Conservation (phyloP, 768 basidiomycete species). For the Lyophyllum atratum region DNA sequence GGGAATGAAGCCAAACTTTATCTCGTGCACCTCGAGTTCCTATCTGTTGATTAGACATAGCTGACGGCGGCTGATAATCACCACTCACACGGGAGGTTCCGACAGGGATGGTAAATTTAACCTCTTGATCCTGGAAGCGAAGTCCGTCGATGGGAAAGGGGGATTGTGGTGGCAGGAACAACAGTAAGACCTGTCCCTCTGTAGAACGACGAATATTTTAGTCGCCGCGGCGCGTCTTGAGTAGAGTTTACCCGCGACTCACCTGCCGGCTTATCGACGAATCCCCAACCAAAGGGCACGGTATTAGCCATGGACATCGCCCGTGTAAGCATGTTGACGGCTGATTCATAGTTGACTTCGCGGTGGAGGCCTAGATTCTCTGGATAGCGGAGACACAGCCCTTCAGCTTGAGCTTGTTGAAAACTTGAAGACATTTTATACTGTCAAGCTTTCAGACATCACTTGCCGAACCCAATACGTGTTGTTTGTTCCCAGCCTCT, state of each 20-base stretch:
- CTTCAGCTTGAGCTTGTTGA: constrained; percentile 56
- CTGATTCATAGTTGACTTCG: constrained; percentile 56
- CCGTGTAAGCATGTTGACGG: constrained; percentile 60
- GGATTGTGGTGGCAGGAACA: constrained; percentile 60
- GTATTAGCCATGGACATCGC: constrained; percentile 57
- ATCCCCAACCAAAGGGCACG: constrained; percentile 71
- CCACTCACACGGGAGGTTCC: constrained; percentile 54
- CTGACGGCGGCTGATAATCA: constrained; percentile 3
- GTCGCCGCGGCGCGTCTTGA: background rate
- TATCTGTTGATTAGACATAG: constrained; percentile 24
- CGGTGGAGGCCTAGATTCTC: constrained; percentile 61
- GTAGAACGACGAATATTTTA: background rate
- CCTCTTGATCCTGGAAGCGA: constrained; percentile 74
- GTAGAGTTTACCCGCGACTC: constrained; percentile 20
- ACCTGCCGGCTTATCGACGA: constrained; percentile 80
- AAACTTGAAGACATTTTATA: constrained; percentile 25
- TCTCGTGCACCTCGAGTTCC: constrained; percentile 80
- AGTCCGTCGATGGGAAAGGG: constrained; percentile 78
- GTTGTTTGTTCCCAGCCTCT: constrained; percentile 17
- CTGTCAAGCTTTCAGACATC: background rate
- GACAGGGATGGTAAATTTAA: constrained; percentile 54
- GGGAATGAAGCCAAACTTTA: constrained; percentile 79
- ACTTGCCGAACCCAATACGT: background rate
- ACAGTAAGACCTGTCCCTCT: constrained; percentile 71
- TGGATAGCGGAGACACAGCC: constrained; percentile 71